Base-by-base conservation (phyloP, 768 basidiomycete genomes). In the Pleurotus tuber-regium region DNA sequence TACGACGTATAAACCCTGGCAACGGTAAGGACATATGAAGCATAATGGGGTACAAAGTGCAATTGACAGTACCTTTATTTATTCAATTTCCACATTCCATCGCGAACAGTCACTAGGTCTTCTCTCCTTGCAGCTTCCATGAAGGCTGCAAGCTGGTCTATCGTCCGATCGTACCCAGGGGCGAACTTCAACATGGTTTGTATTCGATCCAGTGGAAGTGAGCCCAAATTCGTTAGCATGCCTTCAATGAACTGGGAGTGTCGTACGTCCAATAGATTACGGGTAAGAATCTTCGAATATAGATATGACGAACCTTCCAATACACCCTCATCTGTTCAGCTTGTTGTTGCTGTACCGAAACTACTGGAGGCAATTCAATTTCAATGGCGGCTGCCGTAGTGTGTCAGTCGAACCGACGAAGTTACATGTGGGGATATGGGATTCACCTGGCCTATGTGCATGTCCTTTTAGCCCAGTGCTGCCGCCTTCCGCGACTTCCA, bases 111-210 rank as follows among this genome's bases (percentile, higher is more conserved):
- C 21, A 96, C 85, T 14, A 90, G 68, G 0, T 87, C 90, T 61
- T 95, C 90, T 51, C 83, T 72, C 55, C 82, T 77, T 31, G 91
- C 86, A 21, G 86, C 85, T 59, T 93, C 87, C 81, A 97, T 80
- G 59, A 96, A 92, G 31, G 63, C 71, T 2, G 71, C 80, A 3
- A 97, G 77, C 63, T 97, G 90, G 23, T 93, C 92, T 9, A 84
- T 65, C 3, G 84, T 84, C 54, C 83, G 81, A 61, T 92, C 84
- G 66, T 94, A 96, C 3, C 82, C 85, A 3, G 87, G 88, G 8
- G 88, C 89, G 61, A 91, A 84, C 63, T 81, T 85, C 54, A 97
- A 75, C 88, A 94, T 93, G 2, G 79, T 74, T 63, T 97, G 93
- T 61, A 97, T 92, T n/a, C 88, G 80, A 54, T 90, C 87, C 38